Percentiles rank a stretch among this genome's conserved stretches.
These are phyloP conservation scores for Arthrobotrys musiformis DNA, from an alignment of 2,329 filamentous ascomycete genomes.

Conservation along the genomic window DNA sequence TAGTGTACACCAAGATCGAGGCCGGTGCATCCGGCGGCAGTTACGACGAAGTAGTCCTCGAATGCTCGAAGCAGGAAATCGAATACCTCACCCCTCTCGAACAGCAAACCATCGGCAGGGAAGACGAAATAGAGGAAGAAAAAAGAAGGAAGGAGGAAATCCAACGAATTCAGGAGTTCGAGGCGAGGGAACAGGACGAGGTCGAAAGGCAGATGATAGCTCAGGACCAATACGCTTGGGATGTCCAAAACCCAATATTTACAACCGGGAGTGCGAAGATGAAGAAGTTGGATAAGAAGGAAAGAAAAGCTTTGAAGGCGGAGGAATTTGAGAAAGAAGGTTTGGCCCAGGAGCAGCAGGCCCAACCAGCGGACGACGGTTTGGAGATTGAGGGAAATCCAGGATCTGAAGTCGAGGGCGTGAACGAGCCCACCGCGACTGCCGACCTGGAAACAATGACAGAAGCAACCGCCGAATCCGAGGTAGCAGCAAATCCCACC, in stretches of 20 bases:
- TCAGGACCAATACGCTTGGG: neutral
- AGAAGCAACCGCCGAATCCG: neutral
- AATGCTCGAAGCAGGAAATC: constrained; percentile 37
- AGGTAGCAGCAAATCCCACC: neutral
- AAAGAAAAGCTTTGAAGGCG: neutral
- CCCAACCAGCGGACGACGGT: neutral
- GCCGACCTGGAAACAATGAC: neutral
- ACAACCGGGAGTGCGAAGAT: neutral
- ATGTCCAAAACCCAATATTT: neutral
- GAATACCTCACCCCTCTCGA: constrained; percentile 48
- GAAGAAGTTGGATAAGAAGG: neutral
- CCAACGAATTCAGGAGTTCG: neutral
- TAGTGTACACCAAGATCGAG: constrained; percentile 50
- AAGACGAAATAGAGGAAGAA: constrained; percentile 26
- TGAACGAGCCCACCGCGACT: neutral
- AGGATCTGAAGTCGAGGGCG: neutral
- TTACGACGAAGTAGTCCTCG: constrained; percentile 45
- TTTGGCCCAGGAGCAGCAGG: neutral
- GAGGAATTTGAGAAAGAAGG: neutral
- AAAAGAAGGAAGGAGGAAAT: neutral
- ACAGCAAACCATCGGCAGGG: constrained; percentile 10
- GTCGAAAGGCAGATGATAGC: neutral
- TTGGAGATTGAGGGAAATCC: neutral
- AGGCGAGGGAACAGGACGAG: neutral
- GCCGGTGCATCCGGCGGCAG: constrained; percentile 47